Percentiles rank a stretch among this genome's conserved stretches.
These are phyloP conservation scores for Pseudoscleropodium purum DNA, from an alignment of 225 moss, liverwort and hornwort genomes.

Conservation along the genomic window DNA sequence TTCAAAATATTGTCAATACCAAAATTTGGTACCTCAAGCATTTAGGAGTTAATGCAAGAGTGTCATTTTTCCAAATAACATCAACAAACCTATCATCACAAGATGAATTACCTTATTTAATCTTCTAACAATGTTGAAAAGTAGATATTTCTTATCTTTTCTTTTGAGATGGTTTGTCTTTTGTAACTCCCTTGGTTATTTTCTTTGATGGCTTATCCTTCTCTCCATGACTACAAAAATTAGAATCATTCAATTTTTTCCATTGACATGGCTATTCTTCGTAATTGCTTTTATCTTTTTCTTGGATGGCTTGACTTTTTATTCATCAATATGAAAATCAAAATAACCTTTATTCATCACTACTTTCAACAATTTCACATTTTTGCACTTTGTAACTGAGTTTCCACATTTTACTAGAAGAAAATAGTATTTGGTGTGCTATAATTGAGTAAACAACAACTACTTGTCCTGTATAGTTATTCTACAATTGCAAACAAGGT, in stretches of 20 bases:
- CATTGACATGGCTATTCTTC: background rate
- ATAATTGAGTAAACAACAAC: too few relatives aligned
- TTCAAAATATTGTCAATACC: too few relatives aligned
- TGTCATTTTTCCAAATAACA: background rate
- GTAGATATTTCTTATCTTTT: background rate
- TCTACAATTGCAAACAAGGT: too few relatives aligned
- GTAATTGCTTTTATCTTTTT: too few relatives aligned
- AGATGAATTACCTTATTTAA: background rate
- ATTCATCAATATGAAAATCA: background rate
- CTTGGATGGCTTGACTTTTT: background rate
- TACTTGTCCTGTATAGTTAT: too few relatives aligned
- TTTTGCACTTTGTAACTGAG: background rate
- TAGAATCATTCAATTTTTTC: background rate
- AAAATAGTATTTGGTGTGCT: too few relatives aligned
- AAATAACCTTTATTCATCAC: background rate
- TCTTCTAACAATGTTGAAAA: background rate
- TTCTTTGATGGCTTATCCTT: background rate
- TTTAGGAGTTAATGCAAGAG: background rate
- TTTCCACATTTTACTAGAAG: background rate
- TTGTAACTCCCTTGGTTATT: background rate
- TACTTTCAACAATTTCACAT: background rate
- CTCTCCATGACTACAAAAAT: background rate
- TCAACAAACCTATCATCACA: background rate
- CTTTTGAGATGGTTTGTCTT: background rate
- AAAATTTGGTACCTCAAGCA: too few relatives aligned